phyloP scores from a whole-genome alignment of 169 alveolate species.

The Amoebophrya sp. region DNA sequence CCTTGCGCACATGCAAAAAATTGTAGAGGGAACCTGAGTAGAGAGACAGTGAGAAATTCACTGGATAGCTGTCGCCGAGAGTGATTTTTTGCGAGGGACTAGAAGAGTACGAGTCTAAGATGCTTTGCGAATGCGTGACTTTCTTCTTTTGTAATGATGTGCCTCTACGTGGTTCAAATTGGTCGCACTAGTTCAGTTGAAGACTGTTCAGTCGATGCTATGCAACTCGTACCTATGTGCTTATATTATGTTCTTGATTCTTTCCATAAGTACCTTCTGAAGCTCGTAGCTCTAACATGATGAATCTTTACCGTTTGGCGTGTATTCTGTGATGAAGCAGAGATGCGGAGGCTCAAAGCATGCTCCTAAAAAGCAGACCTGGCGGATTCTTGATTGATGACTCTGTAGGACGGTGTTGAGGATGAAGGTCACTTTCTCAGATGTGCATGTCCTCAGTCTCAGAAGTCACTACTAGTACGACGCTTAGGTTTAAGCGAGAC shows the following conservation, averaged over 20 bases:
- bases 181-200: no score
- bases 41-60: background rate
- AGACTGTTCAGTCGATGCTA: no score
- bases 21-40: background rate
- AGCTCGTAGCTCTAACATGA: background rate
- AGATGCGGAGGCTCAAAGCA: constrained; percentile 32
- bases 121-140: no score
- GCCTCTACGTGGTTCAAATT: background rate
- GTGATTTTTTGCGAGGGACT: background rate
- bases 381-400: no score
- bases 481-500: no score
- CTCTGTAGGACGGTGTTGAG: no score
- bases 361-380: constrained; percentile 28
- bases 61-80: background rate
- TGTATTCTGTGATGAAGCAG: constrained; percentile 31
- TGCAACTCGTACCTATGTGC: no score
- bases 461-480: no score
- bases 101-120: no score
- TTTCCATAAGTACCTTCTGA: background rate
- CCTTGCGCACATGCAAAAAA: constrained; percentile 29
- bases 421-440: no score
- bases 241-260: background rate
- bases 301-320: constrained; percentile 4
- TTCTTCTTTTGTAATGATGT: background rate
- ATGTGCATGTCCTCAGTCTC: no score